Conservation (phyloP, 2,329 filamentous ascomycete species). For the Penicillium concentricum region DNA sequence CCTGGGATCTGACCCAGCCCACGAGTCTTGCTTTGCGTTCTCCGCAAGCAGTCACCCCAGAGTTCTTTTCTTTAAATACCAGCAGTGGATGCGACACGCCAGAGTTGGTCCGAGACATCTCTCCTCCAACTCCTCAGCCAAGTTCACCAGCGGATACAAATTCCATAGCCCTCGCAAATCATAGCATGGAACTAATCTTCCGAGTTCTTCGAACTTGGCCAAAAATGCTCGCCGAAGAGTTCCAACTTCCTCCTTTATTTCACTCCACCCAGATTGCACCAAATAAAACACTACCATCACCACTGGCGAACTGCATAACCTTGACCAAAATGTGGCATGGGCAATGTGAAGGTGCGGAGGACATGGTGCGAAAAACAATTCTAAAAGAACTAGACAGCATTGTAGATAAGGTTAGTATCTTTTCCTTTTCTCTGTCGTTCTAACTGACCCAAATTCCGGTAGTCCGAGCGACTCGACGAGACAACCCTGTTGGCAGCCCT, state of each 20-base stretch:
- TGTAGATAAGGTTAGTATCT: slow-evolving; percentile 28
- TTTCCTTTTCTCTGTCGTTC: slow-evolving; percentile 13
- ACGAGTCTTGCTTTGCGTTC: background rate
- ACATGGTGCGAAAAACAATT: slow-evolving; percentile 34
- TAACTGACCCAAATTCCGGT: background rate
- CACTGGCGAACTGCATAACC: slow-evolving; percentile 38
- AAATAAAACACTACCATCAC: slow-evolving; percentile 20
- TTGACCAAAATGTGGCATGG: slow-evolving; percentile 41
- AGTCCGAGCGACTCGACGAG: slow-evolving; percentile 34
- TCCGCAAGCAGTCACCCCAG: background rate
- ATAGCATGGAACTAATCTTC: slow-evolving; percentile 37
- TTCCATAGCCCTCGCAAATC: background rate
- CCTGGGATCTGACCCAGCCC: background rate
- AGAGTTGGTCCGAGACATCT: background rate
- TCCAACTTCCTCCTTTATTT: slow-evolving; percentile 40
- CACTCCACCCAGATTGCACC: slow-evolving; percentile 28
- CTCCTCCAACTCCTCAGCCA: background rate
- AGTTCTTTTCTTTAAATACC: background rate
- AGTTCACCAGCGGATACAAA: background rate
- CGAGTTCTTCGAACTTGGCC: slow-evolving; percentile 41
- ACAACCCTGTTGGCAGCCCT: slow-evolving; percentile 35
- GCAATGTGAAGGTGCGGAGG: slow-evolving; percentile 28
- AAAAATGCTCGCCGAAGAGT: slow-evolving; percentile 39
- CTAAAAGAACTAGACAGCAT: slow-evolving; percentile 34
- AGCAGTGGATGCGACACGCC: background rate